phyloP scores from a whole-genome alignment of 306 rosid genomes.

The Cucumis cinereus region DNA sequence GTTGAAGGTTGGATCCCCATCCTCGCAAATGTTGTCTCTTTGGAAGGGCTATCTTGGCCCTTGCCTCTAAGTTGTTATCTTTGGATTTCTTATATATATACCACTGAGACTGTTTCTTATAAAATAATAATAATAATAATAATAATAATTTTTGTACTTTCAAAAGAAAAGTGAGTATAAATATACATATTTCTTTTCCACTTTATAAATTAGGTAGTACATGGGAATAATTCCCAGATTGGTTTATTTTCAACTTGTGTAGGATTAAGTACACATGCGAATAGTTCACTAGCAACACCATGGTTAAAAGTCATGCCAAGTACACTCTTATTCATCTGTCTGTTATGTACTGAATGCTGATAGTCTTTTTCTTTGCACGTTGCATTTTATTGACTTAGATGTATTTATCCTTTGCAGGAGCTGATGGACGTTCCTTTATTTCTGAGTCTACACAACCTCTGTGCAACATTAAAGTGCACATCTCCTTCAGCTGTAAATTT shows the following conservation, averaged over 20 bases:
- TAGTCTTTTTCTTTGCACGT: neutral
- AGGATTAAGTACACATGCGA: neutral
- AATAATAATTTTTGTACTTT: no score
- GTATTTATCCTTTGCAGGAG: constrained; percentile 42
- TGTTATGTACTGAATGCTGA: neutral
- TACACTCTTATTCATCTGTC: neutral
- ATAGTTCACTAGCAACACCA: neutral
- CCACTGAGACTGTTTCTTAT: no score
- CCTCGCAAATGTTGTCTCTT: no score
- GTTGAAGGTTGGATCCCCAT: no score
- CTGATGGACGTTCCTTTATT: constrained; percentile 87
- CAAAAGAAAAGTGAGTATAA: no score
- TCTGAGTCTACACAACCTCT: constrained; percentile 86
- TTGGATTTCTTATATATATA: no score
- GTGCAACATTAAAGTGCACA: constrained; percentile 92
- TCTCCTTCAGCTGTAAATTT: constrained; percentile 87
- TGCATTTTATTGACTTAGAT: neutral
- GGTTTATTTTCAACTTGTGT: neutral
- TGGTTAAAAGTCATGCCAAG: neutral
- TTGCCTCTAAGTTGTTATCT: no score
- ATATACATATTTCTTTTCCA: neutral
- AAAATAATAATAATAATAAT: no score
- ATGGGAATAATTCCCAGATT: neutral
- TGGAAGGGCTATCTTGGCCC: no score
- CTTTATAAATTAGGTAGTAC: neutral